These are phyloP conservation scores for Fraxinus latifolia DNA, from an alignment of 305 asterid genomes.

Conservation along the genomic window DNA sequence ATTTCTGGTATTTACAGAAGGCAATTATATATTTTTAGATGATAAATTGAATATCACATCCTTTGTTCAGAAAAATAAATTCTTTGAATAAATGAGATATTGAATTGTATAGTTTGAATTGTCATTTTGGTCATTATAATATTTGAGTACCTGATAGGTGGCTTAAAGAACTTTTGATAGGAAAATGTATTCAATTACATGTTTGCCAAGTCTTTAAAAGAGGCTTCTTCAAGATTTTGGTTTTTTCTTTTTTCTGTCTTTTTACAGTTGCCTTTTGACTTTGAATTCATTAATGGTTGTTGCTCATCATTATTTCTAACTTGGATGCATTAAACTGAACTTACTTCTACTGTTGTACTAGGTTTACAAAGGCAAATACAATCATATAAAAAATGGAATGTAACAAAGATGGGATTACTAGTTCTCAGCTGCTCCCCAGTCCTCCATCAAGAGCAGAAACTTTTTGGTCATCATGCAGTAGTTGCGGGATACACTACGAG, in stretches of 20 bases:
- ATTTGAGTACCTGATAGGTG: background rate
- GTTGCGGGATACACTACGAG: conserved; percentile 37
- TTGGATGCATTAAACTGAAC: background rate
- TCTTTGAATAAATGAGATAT: background rate
- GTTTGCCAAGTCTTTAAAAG: background rate
- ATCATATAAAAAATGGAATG: conserved; percentile 38
- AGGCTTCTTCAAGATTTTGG: background rate
- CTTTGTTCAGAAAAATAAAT: background rate
- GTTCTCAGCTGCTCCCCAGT: conserved; percentile 12
- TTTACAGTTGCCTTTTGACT: background rate
- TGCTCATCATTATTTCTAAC: background rate
- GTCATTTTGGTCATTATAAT: background rate
- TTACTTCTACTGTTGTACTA: conserved; percentile 9
- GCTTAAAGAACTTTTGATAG: background rate
- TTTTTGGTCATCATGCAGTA: conserved; percentile 58
- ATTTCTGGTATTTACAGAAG: background rate
- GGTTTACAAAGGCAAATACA: conserved; percentile 1
- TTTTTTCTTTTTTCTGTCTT: background rate
- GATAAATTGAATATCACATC: background rate
- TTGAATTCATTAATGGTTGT: background rate
- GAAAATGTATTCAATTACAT: background rate
- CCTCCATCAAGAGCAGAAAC: conserved; percentile 25
- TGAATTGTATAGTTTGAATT: background rate
- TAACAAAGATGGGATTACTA: conserved; percentile 39
- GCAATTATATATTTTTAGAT: background rate